Conservation (phyloP, 495 filamentous ascomycete species). For the Paragyromitra xinjiangensis region DNA sequence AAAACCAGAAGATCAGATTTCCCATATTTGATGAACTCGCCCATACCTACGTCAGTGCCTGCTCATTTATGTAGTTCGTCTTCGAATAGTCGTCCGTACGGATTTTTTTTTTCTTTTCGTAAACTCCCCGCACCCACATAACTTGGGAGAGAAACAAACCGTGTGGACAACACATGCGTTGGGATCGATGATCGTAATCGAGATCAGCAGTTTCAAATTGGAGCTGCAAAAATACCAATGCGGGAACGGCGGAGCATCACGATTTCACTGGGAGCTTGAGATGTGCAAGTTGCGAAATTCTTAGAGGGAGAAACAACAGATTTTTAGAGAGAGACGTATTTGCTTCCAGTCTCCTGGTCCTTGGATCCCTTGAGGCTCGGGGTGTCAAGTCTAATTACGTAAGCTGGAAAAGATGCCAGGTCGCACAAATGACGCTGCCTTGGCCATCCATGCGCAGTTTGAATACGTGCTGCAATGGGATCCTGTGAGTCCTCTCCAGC, state of each 20-base stretch:
- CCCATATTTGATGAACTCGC: slow-evolving; percentile 3
- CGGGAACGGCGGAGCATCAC: slow-evolving; percentile 16
- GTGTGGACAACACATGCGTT: slow-evolving; percentile 37
- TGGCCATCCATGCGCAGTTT: slow-evolving; percentile 5
- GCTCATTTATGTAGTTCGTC: slow-evolving; percentile 32
- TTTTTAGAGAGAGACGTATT: slow-evolving; percentile 26
- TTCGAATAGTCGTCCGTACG: slow-evolving; percentile 12
- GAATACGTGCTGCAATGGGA: slow-evolving; percentile 13
- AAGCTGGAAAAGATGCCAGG: slow-evolving; percentile 24
- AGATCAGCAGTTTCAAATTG: slow-evolving; percentile 44
- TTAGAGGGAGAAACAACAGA: background rate
- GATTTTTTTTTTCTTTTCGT: slow-evolving; percentile 14
- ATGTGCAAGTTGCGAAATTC: slow-evolving; percentile 18
- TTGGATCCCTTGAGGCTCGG: slow-evolving; percentile 33
- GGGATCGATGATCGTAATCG: slow-evolving; percentile 39
- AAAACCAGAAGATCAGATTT: background rate
- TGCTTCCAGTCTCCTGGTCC: slow-evolving; percentile 36
- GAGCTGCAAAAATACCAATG: slow-evolving; percentile 13
- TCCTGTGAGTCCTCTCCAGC: slow-evolving; percentile 8
- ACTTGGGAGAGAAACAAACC: slow-evolving; percentile 19
- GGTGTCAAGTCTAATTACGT: slow-evolving; percentile 20
- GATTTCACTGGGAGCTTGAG: slow-evolving; percentile 5
- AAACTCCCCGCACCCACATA: slow-evolving; percentile 16
- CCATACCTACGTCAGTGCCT: slow-evolving; percentile 26
- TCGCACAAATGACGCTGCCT: slow-evolving; percentile 42